Percentiles rank a stretch among this genome's conserved stretches.
Evolutionary conservation across 2,329 filamentous ascomycete species (phyloP).

Genomic region (Tolypocladium sp.): DNA sequence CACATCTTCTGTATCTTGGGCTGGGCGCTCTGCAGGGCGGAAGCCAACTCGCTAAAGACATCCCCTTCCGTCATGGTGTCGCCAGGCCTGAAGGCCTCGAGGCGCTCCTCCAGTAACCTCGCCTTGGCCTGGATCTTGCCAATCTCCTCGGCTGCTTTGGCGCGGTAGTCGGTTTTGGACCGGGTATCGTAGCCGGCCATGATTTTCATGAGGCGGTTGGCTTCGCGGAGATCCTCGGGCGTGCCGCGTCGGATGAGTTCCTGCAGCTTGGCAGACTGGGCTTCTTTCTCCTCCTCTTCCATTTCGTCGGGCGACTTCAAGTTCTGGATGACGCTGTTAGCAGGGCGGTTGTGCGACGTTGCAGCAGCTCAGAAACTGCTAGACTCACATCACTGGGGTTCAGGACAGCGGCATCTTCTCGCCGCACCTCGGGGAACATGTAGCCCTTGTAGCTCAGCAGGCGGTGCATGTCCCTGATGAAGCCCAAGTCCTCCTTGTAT

Average conservation of each 20-base stretch:
- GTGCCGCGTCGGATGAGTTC: constrained; percentile 89
- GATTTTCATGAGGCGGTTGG: constrained; percentile 96
- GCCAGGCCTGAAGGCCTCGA: constrained; percentile 73
- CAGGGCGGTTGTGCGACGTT: constrained; percentile 27
- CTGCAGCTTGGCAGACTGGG: constrained; percentile 95
- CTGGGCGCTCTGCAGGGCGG: constrained; percentile 82
- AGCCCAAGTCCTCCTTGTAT: constrained; percentile 94
- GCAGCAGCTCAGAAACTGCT: neutral
- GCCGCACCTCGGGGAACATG: constrained; percentile 81
- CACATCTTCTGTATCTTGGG: constrained; percentile 99
- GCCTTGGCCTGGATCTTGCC: constrained; percentile 94
- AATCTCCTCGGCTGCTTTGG: constrained; percentile 94
- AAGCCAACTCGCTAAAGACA: constrained; percentile 75
- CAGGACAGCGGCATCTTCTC: constrained; percentile 90
- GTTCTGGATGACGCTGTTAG: constrained; percentile 46
- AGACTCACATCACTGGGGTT: constrained; percentile 87
- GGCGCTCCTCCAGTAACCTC: constrained; percentile 80
- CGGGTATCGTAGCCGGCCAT: constrained; percentile 97
- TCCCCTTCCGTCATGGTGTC: constrained; percentile 65
- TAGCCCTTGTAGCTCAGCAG: constrained; percentile 96
- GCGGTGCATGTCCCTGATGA: constrained; percentile 95
- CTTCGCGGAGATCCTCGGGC: constrained; percentile 90
- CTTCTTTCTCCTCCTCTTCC: constrained; percentile 92
- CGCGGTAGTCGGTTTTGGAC: constrained; percentile 93
- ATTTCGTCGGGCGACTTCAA: constrained; percentile 96